Evolutionary conservation across 1,139 yeast genomes (phyloP), one percentile per base, ranked within the genome.

Genomic region (Yueomyces sp.): DNA sequence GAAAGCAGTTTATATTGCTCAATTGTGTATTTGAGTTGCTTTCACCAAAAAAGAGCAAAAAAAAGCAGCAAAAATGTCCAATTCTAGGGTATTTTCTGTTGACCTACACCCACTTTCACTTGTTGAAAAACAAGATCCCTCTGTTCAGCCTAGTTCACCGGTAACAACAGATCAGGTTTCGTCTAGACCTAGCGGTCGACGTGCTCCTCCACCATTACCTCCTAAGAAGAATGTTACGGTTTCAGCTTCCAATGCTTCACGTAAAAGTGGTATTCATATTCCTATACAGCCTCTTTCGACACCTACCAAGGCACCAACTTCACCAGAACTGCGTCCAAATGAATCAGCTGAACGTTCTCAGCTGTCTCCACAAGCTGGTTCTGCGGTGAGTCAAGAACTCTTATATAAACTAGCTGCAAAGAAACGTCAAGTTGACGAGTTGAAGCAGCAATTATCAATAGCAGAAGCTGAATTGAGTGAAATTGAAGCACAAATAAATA

Each of bases 401-500:
- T 49, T 69, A 12, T 63, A 56, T 44, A 52, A 59, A 36, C 48
- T 70, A 41, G 75, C 76, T 0, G 49, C 69, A 1, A 70, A 70
- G 47, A 72, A 69, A 48, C 61, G 75, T 47, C 65, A 62, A 36
- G 65, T 70, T 2, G 44, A 64, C 30, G 75, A 70, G 41, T 47
- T 68, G 34, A 66, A 62, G 44, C 53, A 60, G 7, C 63, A 64
- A 39, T 49, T 71, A 40, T 52, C 51, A 4, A 39, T 43, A 6
- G 62, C 70, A 2, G 66, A 67, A 47, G 50, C 48, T 6, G 73
- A 70, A 37, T 45, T 70, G 33, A 52, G 53, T 19, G 50, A 52
- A 3, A 46, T 70, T 36, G 71, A 69, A 44, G 41, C 42, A 11
- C 48, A 53, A 44, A 63, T 67, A 29, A 29, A 29, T 29, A 6